Evolutionary conservation across 1,284 basidiomycete species (phyloP).

Genomic region (Moniliophthora roreri): DNA sequence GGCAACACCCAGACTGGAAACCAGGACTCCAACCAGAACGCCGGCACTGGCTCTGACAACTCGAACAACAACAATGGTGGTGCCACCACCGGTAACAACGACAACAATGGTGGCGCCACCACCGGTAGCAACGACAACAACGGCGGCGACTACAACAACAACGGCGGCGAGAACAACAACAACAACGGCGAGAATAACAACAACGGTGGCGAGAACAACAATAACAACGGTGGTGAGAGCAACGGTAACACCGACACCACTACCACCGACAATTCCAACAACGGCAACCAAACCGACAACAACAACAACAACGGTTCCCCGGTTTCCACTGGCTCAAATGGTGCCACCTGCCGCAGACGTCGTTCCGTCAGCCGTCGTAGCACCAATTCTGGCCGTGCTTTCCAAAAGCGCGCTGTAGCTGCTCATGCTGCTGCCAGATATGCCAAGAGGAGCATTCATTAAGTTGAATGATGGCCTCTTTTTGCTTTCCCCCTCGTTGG

Average conservation of each 20-base stretch:
- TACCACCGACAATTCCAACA: background rate
- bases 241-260: background rate
- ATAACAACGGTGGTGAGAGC: background rate
- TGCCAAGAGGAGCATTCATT: too few relatives aligned
- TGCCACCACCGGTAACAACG: background rate
- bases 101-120: background rate
- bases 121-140: background rate
- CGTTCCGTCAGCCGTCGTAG: background rate
- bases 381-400: too few relatives aligned
- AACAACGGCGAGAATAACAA: background rate
- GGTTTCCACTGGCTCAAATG: background rate
- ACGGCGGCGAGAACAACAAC: background rate
- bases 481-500: too few relatives aligned
- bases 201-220: background rate
- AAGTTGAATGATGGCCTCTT: too few relatives aligned
- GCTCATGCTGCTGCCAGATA: too few relatives aligned
- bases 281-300: background rate
- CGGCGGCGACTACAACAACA: background rate
- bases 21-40: background rate
- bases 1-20: background rate
- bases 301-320: background rate
- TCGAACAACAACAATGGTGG: too few relatives aligned
- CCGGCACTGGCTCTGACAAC: background rate
- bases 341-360: background rate
- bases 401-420: too few relatives aligned